These are phyloP conservation scores for Fusarium sp. DNA, from an alignment of 2,329 filamentous ascomycete genomes.

Conservation along the genomic window DNA sequence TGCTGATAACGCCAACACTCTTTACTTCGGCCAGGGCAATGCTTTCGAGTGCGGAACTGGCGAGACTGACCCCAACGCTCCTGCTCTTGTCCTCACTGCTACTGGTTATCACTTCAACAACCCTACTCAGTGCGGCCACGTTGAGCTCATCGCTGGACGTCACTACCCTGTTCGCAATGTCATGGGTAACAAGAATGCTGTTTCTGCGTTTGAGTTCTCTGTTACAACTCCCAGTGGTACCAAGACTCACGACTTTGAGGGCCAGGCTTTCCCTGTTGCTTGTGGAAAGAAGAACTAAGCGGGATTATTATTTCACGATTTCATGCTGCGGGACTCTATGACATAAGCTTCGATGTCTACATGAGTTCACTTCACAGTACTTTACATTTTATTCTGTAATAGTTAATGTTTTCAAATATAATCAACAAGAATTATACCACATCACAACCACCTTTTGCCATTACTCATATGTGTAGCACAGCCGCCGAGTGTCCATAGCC, in stretches of 20 bases:
- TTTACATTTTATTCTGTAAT: background rate
- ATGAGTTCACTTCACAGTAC: background rate
- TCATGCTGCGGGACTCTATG: background rate
- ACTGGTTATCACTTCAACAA: conserved; percentile 22
- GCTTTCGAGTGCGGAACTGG: conserved; percentile 31
- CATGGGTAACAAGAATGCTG: conserved; percentile 29
- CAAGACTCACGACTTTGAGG: background rate
- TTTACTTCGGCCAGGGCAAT: conserved; percentile 36
- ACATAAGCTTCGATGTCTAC: background rate
- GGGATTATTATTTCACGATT: background rate
- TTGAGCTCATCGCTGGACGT: conserved; percentile 21
- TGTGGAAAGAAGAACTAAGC: background rate
- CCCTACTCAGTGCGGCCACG: conserved; percentile 22
- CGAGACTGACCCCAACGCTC: conserved; percentile 14
- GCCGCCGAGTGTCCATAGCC: background rate
- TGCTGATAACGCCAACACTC: conserved; percentile 38
- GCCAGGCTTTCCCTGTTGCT: background rate
- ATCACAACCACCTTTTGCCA: accelerated
- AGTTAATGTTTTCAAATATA: background rate
- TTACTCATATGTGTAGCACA: background rate
- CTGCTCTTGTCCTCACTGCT: conserved; percentile 4
- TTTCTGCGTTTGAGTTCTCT: background rate
- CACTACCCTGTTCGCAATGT: conserved; percentile 38
- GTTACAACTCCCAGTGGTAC: background rate
- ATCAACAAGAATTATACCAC: background rate